Evolutionary conservation across 2,329 filamentous ascomycete species (phyloP).

Genomic region (Phaeosphaeria sp.): DNA sequence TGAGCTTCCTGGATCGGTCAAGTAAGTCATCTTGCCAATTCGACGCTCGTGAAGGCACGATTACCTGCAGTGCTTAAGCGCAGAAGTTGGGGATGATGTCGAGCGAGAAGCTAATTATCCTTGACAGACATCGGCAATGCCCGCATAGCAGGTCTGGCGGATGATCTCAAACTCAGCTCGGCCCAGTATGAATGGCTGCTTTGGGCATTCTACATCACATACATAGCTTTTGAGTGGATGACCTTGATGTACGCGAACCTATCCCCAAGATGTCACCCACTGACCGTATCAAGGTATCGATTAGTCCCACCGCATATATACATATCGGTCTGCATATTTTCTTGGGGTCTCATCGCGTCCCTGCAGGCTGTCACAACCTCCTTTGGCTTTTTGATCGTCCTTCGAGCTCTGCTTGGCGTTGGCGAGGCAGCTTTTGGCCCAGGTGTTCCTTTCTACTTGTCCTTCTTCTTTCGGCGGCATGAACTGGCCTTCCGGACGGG

Average conservation of each 20-base stretch:
- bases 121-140: slow-evolving; percentile 66
- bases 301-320: slow-evolving; percentile 68
- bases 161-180: slow-evolving; percentile 62
- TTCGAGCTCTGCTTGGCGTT: slow-evolving; percentile 65
- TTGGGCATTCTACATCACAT: slow-evolving; percentile 69
- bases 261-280: slow-evolving; percentile 5
- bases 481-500: slow-evolving; percentile 87
- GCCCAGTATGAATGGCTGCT: slow-evolving; percentile 68
- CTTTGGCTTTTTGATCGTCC: slow-evolving; percentile 64
- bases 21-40: slow-evolving; percentile 60
- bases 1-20: slow-evolving; percentile 85
- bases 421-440: slow-evolving; percentile 69
- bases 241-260: slow-evolving; percentile 57
- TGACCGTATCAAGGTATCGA: slow-evolving; percentile 53
- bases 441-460: slow-evolving; percentile 69
- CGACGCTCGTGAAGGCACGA: neutral
- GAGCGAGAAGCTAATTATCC: slow-evolving; percentile 9
- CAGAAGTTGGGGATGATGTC: neutral
- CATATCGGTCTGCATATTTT: slow-evolving; percentile 69
- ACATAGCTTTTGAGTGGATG: slow-evolving; percentile 71
- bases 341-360: slow-evolving; percentile 81
- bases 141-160: slow-evolving; percentile 64
- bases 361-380: slow-evolving; percentile 63
- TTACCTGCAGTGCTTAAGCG: neutral
- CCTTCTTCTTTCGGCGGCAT: slow-evolving; percentile 67